Conservation (phyloP, 768 basidiomycete species). For the Boletus coccyginus region DNA sequence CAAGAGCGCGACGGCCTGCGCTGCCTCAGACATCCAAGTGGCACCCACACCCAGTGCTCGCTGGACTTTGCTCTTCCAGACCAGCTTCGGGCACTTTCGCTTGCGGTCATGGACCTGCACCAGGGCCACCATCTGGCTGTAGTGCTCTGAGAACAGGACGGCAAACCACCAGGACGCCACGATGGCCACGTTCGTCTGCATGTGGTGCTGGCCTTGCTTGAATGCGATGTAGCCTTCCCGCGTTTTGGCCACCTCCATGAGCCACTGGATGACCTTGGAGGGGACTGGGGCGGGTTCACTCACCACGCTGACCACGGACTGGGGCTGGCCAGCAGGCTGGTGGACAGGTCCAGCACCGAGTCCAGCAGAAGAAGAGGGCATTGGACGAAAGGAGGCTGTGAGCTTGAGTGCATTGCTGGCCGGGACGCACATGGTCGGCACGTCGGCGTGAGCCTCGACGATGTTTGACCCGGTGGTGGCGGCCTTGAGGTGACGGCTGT, state of each 20-base stretch:
- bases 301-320: too few species aligned
- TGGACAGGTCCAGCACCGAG: too few species aligned
- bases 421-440: background rate
- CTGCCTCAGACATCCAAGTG: background rate
- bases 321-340: background rate
- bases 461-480: background rate
- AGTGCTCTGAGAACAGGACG: too few species aligned
- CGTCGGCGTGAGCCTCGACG: background rate
- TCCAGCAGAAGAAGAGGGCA: too few species aligned
- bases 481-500: constrained; percentile 1
- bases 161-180: background rate
- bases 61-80: background rate
- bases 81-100: background rate
- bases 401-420: background rate
- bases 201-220: background rate
- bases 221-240: background rate
- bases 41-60: background rate
- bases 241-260: background rate
- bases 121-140: background rate
- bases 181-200: background rate
- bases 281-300: background rate
- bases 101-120: background rate
- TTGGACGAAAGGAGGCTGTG: background rate
- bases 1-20: background rate
- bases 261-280: background rate